Base-by-base conservation (phyloP, 805 yeast genomes). In the Candida ortonii region DNA sequence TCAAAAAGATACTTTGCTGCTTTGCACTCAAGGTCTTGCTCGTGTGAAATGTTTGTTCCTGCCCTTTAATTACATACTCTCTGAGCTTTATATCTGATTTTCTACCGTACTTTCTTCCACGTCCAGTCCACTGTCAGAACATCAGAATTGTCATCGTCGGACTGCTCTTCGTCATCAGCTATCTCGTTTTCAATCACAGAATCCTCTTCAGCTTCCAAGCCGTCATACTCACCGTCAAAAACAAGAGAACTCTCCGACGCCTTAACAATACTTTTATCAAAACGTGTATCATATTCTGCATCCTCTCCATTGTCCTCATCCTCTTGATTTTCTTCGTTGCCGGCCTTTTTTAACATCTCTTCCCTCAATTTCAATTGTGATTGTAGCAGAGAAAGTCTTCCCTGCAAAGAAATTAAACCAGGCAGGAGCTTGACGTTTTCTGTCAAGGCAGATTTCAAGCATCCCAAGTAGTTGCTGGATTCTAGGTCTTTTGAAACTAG, bases 401-500 rank as follows among this genome's bases (percentile, higher is more conserved):
- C 98, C 57, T 89, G 94, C 19, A 90, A 70, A 2, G 93, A 78
- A 16, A 89, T 62, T 33, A 90, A 66, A 24, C 76, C 71, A 7
- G 89, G 83, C 43, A 90, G 61, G 16, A 70, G 68, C 41, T 71
- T 71, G 57, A 73, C 67, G 20, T 74, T 80, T 36, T 73, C 65
- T 13, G 67, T 61, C 18, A 89, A 62, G 1, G 82, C 68, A 3
- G 71, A 53, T 54, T 77, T 81, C 36, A 90, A 59, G 3, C 70
- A 61, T 27, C 76, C 76, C 33, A 83, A 63, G 15, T 78, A 65
- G 23, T 68, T 73, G 34, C 76, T 65, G 36, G 80, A 68, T 36
- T 76, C 71, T 6, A 69, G 59, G 23, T 74, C 65, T 21, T 70
- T 65, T 10, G 74, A 67, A 13, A 81, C 64, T 44, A 80, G 73